Conservation (phyloP, 2,329 filamentous ascomycete genomes). For the Xylaria sp. region DNA sequence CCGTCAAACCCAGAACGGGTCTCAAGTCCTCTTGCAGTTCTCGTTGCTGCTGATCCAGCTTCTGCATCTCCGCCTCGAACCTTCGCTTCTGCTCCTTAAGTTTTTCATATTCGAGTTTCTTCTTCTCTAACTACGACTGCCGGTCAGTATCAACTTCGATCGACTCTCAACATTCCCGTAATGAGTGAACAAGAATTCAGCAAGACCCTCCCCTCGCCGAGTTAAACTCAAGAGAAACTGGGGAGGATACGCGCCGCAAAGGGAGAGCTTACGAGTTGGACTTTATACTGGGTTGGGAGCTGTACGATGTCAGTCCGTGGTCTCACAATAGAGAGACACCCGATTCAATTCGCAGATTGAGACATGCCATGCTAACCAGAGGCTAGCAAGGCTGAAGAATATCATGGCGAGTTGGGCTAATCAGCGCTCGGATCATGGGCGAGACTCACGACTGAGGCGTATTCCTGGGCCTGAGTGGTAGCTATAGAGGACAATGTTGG, state of each 20-base stretch:
- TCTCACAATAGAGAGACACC: slow-evolving; percentile 49
- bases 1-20: slow-evolving; percentile 63
- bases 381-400: slow-evolving; percentile 40
- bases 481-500: slow-evolving; percentile 77
- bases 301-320: slow-evolving; percentile 45
- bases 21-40: slow-evolving; percentile 84
- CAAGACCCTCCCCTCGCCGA: neutral
- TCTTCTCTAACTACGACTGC: slow-evolving; percentile 83
- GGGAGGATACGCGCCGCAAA: slow-evolving; percentile 1
- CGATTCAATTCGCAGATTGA: slow-evolving; percentile 46
- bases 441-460: slow-evolving; percentile 53
- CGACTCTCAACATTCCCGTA: slow-evolving; percentile 19
- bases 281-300: slow-evolving; percentile 54
- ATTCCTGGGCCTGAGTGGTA: slow-evolving; percentile 62
- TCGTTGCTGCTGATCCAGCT: slow-evolving; percentile 85
- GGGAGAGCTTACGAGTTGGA: slow-evolving; percentile 75
- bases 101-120: slow-evolving; percentile 90
- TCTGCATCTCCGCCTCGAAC: slow-evolving; percentile 92
- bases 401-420: slow-evolving; percentile 28
- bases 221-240: neutral
- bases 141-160: slow-evolving; percentile 51
- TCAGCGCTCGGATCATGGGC: slow-evolving; percentile 26
- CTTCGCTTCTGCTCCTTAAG: slow-evolving; percentile 88
- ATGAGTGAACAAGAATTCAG: slow-evolving; percentile 2
- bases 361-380: slow-evolving; percentile 41